A percentile compares a stretch with the other conserved stretches of the same genome.
Conservation (phyloP, 345 rosid species). For the Litchi chinensis region DNA sequence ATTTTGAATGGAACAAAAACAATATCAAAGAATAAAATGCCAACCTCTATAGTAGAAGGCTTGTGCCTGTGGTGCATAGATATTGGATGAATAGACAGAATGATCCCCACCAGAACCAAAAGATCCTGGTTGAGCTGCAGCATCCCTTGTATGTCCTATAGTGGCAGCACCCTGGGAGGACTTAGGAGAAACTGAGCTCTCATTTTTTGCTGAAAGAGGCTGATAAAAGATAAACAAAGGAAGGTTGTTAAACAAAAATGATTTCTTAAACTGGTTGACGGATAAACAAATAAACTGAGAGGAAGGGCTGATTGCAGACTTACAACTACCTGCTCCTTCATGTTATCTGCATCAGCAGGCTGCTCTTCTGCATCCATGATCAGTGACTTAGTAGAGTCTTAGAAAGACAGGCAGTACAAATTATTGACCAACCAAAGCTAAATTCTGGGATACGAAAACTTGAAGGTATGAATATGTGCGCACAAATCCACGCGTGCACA, state of each 20-base stretch:
- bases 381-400: slow-evolving; percentile 57
- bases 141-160: slow-evolving; percentile 54
- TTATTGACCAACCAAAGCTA: slow-evolving; percentile 51
- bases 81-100: slow-evolving; percentile 55
- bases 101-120: slow-evolving; percentile 61
- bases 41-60: slow-evolving; percentile 72
- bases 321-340: slow-evolving; percentile 78
- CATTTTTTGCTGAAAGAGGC: slow-evolving; percentile 51
- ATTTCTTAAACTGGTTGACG: slow-evolving; percentile 9
- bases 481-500: slow-evolving; percentile 40
- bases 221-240: slow-evolving; percentile 33
- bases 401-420: slow-evolving; percentile 54
- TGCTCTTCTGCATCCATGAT: slow-evolving; percentile 84
- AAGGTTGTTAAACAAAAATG: slow-evolving; percentile 19
- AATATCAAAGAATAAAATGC: slow-evolving; percentile 26
- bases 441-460: slow-evolving; percentile 48
- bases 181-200: slow-evolving; percentile 59
- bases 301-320: slow-evolving; percentile 22
- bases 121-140: slow-evolving; percentile 47
- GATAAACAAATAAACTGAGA: slow-evolving; percentile 10
- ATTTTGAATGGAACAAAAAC: slow-evolving; percentile 3
- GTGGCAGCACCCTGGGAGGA: slow-evolving; percentile 59
- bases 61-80: slow-evolving; percentile 78
- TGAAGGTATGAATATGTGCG: slow-evolving; percentile 42
- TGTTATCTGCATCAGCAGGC: slow-evolving; percentile 60